Conservation (phyloP, 73 alveolate genomes). For the Tetrahymena malaccensis region DNA sequence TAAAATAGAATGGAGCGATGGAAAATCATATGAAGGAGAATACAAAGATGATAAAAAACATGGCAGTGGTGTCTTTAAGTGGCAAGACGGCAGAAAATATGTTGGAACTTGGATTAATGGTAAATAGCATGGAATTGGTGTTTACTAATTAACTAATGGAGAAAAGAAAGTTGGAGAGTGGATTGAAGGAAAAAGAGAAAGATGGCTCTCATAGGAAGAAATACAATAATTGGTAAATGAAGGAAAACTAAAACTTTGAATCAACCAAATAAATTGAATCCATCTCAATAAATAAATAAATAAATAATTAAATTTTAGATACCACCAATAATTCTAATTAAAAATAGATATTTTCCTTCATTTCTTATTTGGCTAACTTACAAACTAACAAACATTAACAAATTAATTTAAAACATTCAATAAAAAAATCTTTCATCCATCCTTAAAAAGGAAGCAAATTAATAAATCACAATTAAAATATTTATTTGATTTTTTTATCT, state of each 20-base stretch:
- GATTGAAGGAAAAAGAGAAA: slow-evolving; percentile 34
- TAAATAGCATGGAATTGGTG: slow-evolving; percentile 28
- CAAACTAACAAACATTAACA: no score
- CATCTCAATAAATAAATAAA: no score
- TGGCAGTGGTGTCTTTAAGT: slow-evolving; percentile 34
- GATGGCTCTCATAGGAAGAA: slow-evolving; percentile 31
- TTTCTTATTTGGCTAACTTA: no score
- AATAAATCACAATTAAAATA: no score
- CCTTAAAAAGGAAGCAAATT: no score
- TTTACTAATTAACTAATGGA: slow-evolving; percentile 18
- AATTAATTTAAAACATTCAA: no score
- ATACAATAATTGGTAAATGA: neutral
- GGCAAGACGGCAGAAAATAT: slow-evolving; percentile 46
- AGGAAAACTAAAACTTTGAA: neutral
- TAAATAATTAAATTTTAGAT: no score
- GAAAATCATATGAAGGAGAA: slow-evolving; percentile 25
- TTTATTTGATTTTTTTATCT: no score
- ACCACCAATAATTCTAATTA: neutral
- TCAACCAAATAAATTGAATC: neutral
- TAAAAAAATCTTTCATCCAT: no score
- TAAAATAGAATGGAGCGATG: slow-evolving; percentile 16
- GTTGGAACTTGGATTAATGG: slow-evolving; percentile 45
- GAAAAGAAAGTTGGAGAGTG: slow-evolving; percentile 40
- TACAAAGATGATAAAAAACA: slow-evolving; percentile 30
- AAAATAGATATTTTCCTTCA: neutral